Evolutionary conservation across 1,284 basidiomycete genomes (phyloP).

Genomic region (Ustilago sp.): DNA sequence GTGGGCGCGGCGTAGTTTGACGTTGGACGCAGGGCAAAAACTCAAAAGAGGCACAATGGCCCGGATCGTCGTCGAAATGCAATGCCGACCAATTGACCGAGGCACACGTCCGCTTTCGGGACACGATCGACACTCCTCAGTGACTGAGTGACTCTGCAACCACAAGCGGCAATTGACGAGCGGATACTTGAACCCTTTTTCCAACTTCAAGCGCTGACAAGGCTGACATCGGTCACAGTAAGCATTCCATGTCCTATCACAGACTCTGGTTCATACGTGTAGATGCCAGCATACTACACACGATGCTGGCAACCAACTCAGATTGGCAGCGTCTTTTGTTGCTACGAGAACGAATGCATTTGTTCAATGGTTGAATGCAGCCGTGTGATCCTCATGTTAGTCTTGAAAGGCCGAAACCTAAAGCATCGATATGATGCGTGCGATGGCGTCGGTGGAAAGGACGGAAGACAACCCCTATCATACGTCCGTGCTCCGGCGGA

Average conservation of each 20-base stretch:
- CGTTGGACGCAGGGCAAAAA: constrained; percentile 8
- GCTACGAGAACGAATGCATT: neutral
- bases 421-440: neutral
- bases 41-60: too few species aligned
- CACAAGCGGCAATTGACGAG: neutral
- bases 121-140: neutral
- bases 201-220: neutral
- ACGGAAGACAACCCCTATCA: constrained; percentile 15
- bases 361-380: neutral
- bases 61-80: constrained; percentile 15
- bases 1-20: constrained; percentile 19
- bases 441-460: constrained; percentile 11
- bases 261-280: neutral
- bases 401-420: neutral
- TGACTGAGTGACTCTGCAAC: neutral
- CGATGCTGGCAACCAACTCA: neutral
- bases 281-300: neutral
- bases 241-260: neutral
- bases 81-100: constrained; percentile 44
- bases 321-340: neutral
- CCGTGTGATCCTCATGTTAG: neutral
- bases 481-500: constrained; percentile 1
- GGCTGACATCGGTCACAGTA: neutral
- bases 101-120: neutral
- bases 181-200: neutral